These are phyloP conservation scores for Jaenimonas drosophilae DNA, from an alignment of 208 protist species.

Conservation along the genomic window DNA sequence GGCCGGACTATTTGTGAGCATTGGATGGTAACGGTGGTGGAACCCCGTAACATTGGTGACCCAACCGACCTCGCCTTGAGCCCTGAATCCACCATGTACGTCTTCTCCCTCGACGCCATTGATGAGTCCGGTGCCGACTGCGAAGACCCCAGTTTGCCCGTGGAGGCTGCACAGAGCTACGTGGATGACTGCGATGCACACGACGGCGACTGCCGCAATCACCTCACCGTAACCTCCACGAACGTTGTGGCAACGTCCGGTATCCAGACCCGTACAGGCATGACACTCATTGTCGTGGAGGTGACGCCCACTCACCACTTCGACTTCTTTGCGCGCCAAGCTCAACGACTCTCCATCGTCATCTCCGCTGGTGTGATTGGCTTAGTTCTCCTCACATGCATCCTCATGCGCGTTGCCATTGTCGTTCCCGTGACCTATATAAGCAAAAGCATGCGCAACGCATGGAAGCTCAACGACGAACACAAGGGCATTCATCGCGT, in stretches of 20 bases:
- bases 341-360: conserved; percentile 5
- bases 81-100: no score
- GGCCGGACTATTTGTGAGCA: no score
- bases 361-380: conserved; percentile 12
- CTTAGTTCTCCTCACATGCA: conserved; percentile 6
- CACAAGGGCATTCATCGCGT: conserved; percentile 4
- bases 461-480: conserved; percentile 8
- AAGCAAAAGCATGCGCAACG: conserved; percentile 14
- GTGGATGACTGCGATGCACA: no score
- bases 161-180: no score
- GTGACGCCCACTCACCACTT: conserved; percentile 12
- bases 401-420: conserved; percentile 13
- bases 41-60: no score
- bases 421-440: conserved; percentile 18
- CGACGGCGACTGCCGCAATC: no score
- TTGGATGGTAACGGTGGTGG: no score
- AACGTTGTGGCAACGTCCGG: not conserved
- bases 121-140: no score
- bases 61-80: no score
- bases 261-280: conserved; percentile 1
- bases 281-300: conserved; percentile 16
- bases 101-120: no score
- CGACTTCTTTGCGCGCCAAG: conserved; percentile 1
- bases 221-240: no score
- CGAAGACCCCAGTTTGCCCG: no score